Percentiles rank a stretch among this genome's conserved stretches.
phyloP scores from a whole-genome alignment of 2,329 filamentous ascomycete genomes.

The Talaromyces sp. region DNA sequence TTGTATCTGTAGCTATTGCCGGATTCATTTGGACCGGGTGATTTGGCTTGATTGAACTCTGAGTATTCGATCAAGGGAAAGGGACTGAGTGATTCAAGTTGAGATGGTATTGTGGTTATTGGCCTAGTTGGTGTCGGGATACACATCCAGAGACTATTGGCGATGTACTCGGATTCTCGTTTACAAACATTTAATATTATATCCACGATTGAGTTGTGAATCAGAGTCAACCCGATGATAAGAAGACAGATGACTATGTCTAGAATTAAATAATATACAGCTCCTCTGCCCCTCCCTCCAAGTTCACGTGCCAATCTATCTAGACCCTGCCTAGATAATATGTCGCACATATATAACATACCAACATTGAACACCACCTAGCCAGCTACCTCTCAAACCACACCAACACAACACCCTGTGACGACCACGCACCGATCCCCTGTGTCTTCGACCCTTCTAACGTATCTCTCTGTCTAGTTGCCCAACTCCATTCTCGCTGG shows the following conservation, averaged over 20 bases:
- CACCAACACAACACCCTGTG: neutral
- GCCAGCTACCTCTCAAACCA: neutral
- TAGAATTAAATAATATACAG: neutral
- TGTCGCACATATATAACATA: neutral
- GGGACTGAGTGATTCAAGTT: neutral
- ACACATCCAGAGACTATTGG: neutral
- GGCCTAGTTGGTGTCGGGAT: neutral
- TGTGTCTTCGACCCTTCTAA: neutral
- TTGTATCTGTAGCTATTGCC: slow-evolving; percentile 11
- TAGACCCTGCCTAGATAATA: neutral
- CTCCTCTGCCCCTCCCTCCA: neutral
- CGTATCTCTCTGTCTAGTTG: neutral
- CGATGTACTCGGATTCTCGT: neutral
- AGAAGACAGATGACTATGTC: neutral
- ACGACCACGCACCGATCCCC: neutral
- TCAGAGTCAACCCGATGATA: neutral
- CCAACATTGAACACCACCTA: neutral
- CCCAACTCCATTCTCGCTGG: neutral
- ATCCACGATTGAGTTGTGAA: too few species aligned
- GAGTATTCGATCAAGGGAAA: neutral
- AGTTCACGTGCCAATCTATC: neutral
- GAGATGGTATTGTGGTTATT: neutral
- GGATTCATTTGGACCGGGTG: slow-evolving; percentile 18
- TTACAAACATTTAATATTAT: neutral
- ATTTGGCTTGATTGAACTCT: slow-evolving; percentile 10